Conservation (phyloP, 805 yeast genomes). For the Pichia heedii region DNA sequence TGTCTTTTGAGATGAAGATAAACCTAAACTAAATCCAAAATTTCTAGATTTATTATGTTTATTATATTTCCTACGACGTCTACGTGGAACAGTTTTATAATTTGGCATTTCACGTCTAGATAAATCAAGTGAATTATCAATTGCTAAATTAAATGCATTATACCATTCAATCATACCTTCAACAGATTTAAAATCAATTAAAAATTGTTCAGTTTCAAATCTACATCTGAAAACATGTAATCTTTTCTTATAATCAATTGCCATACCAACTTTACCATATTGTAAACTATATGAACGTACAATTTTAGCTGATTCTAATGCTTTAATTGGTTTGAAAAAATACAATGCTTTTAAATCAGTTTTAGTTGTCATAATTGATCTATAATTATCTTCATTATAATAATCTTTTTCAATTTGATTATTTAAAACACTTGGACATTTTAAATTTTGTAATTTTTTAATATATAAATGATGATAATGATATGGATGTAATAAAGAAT, state of each 20-base stretch:
- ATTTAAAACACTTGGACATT: slow-evolving; percentile 4
- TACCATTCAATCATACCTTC: slow-evolving; percentile 76
- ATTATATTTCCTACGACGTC: slow-evolving; percentile 30
- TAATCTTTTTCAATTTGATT: neutral
- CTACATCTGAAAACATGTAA: slow-evolving; percentile 64
- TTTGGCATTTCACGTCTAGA: slow-evolving; percentile 62
- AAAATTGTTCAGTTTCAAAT: slow-evolving; percentile 73
- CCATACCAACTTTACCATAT: slow-evolving; percentile 75
- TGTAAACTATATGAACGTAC: slow-evolving; percentile 72
- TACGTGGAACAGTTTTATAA: slow-evolving; percentile 73
- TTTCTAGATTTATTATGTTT: neutral
- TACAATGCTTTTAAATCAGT: slow-evolving; percentile 21
- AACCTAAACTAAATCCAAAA: slow-evolving; percentile 2
- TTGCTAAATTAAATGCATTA: slow-evolving; percentile 60
- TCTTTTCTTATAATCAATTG: slow-evolving; percentile 71
- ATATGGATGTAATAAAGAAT: slow-evolving; percentile 11
- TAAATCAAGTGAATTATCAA: slow-evolving; percentile 71
- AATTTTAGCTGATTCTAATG: slow-evolving; percentile 30
- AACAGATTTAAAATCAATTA: slow-evolving; percentile 53
- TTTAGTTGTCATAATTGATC: slow-evolving; percentile 23
- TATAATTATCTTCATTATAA: slow-evolving; percentile 13
- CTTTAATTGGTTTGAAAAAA: slow-evolving; percentile 16
- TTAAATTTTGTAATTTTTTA: neutral
- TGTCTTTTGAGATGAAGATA: neutral
- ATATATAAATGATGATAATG: slow-evolving; percentile 10